Conservation (phyloP, 2,329 filamentous ascomycete species). For the Pyrenochaeta sp. region DNA sequence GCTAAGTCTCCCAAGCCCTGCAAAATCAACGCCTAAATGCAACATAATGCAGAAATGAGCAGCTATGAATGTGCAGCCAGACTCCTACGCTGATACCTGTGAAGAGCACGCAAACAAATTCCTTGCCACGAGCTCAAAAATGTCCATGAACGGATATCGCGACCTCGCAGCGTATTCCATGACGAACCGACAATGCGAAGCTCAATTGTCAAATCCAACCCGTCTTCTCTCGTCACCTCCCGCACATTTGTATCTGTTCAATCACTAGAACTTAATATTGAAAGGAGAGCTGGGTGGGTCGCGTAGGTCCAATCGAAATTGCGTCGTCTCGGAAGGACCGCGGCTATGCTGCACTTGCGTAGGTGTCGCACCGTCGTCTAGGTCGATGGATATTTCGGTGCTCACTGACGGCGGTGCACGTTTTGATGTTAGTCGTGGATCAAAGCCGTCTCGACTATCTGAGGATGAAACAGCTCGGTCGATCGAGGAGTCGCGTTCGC, state of each 20-base stretch:
- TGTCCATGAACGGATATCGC: conserved; percentile 46
- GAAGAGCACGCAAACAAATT: conserved; percentile 31
- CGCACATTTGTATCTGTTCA: conserved; percentile 23
- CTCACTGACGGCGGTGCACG: conserved; percentile 36
- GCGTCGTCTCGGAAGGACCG: conserved; percentile 39
- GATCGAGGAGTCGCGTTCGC: conserved; percentile 37
- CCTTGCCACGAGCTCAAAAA: conserved; percentile 42
- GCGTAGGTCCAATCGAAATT: conserved; percentile 46
- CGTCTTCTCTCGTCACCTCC: conserved; percentile 30
- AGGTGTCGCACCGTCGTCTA: conserved; percentile 43
- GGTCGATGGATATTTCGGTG: conserved; percentile 35
- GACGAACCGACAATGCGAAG: conserved; percentile 39
- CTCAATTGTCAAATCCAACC: conserved; percentile 31
- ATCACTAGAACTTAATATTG: conserved; percentile 47
- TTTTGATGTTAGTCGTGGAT: conserved; percentile 30
- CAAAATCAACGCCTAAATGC: conserved; percentile 29
- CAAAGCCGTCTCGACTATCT: conserved; percentile 40
- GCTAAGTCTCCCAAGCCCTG: conserved; percentile 18
- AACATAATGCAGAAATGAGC: conserved; percentile 32
- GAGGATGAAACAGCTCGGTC: conserved; percentile 42
- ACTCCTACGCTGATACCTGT: conserved; percentile 46
- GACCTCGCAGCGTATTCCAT: conserved; percentile 40
- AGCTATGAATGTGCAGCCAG: conserved; percentile 32
- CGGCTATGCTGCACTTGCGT: conserved; percentile 46
- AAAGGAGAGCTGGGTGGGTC: conserved; percentile 50